phyloP scores from a whole-genome alignment of 257 asterid species.

The Solanum etuberosum region DNA sequence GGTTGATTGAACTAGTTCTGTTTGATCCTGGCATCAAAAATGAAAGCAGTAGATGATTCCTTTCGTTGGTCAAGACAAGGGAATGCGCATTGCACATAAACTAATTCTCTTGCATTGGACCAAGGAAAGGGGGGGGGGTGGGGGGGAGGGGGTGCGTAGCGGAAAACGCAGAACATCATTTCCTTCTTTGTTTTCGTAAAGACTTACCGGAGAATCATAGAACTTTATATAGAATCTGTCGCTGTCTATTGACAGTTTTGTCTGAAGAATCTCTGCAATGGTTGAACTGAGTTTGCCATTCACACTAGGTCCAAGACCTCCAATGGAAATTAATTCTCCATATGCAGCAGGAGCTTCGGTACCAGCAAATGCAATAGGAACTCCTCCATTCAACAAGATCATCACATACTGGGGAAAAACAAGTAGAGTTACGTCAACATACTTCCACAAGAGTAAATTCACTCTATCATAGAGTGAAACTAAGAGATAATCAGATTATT shows the following conservation, averaged over 20 bases:
- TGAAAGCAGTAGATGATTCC: background rate
- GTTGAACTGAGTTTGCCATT: slow-evolving; percentile 78
- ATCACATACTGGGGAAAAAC: slow-evolving; percentile 55
- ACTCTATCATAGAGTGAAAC: background rate
- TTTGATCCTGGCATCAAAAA: background rate
- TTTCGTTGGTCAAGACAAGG: background rate
- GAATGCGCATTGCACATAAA: background rate
- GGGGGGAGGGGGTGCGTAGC: background rate
- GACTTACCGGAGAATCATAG: slow-evolving; percentile 67
- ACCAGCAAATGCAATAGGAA: slow-evolving; percentile 71
- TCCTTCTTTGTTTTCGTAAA: background rate
- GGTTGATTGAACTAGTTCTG: background rate
- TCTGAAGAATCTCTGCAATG: slow-evolving; percentile 77
- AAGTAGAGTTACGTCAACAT: background rate
- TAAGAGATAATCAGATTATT: background rate
- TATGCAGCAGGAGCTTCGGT: slow-evolving; percentile 96
- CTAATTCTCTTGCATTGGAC: background rate
- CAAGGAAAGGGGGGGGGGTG: background rate
- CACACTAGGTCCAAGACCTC: slow-evolving; percentile 62
- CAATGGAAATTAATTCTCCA: slow-evolving; percentile 80
- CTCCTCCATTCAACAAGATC: slow-evolving; percentile 81
- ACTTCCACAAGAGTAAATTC: background rate
- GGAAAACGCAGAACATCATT: background rate
- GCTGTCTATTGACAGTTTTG: slow-evolving; percentile 59
- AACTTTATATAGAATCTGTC: slow-evolving; percentile 77